Evolutionary conservation across 2,329 filamentous ascomycete genomes (phyloP).

Genomic region (Neonectria magnoliae): DNA sequence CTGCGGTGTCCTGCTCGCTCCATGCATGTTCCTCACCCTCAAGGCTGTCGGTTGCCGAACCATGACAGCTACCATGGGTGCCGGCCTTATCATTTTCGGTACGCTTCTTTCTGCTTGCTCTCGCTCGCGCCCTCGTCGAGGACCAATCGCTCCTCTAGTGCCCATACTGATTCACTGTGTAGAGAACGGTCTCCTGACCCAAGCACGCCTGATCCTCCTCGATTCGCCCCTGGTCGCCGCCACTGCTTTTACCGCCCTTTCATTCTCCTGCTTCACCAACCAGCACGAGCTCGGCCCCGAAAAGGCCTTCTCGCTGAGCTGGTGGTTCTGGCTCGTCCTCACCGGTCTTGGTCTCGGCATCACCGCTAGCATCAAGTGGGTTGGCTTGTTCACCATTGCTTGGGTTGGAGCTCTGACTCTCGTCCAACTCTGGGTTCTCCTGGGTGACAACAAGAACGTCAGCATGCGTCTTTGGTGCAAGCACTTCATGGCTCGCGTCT

Average conservation of each 20-base stretch:
- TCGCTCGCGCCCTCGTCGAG: background rate
- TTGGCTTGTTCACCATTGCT: constrained; percentile 97
- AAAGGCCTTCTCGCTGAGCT: constrained; percentile 86
- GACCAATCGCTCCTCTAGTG: background rate
- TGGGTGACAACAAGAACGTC: constrained; percentile 88
- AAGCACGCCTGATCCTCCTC: constrained; percentile 93
- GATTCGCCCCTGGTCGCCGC: constrained; percentile 95
- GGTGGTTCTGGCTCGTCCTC: constrained; percentile 97
- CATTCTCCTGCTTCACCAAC: constrained; percentile 94
- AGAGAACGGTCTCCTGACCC: constrained; percentile 96
- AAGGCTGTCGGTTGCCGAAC: constrained; percentile 92
- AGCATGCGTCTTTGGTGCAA: constrained; percentile 89
- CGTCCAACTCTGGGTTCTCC: constrained; percentile 92
- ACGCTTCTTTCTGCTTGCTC: constrained; percentile 47
- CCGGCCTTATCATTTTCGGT: constrained; percentile 92
- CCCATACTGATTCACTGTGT: constrained; percentile 42
- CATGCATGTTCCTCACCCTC: constrained; percentile 92
- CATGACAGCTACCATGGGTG: constrained; percentile 82
- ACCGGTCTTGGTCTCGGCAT: constrained; percentile 89
- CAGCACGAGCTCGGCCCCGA: constrained; percentile 92
- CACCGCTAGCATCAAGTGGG: constrained; percentile 97
- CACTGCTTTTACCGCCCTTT: constrained; percentile 88
- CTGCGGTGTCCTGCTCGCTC: constrained; percentile 87
- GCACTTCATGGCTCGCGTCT: constrained; percentile 89
- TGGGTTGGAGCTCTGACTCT: constrained; percentile 95